phyloP scores from a whole-genome alignment of 306 rosid species.

The Datisca glomerata region DNA sequence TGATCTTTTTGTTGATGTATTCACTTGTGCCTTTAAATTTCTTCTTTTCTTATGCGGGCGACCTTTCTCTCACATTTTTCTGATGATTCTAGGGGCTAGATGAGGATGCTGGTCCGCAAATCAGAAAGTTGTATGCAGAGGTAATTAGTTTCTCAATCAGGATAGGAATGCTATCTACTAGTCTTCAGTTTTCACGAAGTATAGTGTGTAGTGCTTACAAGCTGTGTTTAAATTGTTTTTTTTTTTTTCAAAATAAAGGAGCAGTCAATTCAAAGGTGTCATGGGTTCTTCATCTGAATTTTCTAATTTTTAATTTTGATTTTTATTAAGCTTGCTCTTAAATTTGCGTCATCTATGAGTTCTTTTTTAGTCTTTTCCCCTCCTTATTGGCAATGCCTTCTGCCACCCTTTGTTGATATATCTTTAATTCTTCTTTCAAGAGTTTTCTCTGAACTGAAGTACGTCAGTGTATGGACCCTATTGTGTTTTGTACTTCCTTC shows the following conservation, averaged over 20 bases:
- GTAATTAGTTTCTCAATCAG: constrained; percentile 40
- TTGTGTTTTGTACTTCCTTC: not conserved
- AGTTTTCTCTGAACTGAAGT: too few relatives aligned
- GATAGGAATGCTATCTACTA: too few relatives aligned
- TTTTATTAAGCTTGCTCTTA: not conserved
- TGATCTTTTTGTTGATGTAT: constrained; percentile 92
- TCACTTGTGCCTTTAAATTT: constrained; percentile 13
- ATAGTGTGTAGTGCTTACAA: too few relatives aligned
- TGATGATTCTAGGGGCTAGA: constrained; percentile 75
- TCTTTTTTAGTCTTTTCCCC: not conserved
- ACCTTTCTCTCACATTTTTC: constrained; percentile 16
- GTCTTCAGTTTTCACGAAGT: too few relatives aligned
- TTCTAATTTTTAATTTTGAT: not conserved
- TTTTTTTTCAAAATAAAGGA: too few relatives aligned
- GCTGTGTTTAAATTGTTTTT: too few relatives aligned
- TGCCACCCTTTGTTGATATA: too few relatives aligned
- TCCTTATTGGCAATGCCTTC: not conserved
- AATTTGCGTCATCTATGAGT: not conserved
- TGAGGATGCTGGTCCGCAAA: constrained; percentile 85
- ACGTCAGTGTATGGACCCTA: too few relatives aligned
- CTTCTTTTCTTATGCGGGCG: constrained; percentile 6
- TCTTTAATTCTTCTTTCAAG: too few relatives aligned
- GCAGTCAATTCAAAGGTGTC: too few relatives aligned
- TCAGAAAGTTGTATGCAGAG: constrained; percentile 87
- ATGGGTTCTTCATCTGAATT: not conserved